These are phyloP conservation scores for Phytomonas francai DNA, from an alignment of 208 protist genomes.

Conservation along the genomic window DNA sequence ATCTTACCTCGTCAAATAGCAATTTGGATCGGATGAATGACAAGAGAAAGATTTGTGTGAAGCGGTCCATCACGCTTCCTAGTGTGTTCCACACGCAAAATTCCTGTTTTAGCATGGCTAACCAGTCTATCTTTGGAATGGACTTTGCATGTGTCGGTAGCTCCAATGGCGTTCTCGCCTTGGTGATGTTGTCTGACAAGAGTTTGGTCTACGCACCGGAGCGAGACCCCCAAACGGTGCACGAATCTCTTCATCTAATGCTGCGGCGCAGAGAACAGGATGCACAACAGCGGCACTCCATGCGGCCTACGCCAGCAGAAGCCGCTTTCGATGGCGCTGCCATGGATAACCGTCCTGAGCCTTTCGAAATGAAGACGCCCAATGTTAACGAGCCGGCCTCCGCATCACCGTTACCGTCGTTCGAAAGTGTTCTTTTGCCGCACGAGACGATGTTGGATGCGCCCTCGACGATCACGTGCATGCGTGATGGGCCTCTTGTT, in stretches of 20 bases:
- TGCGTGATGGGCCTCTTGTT: conserved; percentile 71
- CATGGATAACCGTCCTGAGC: not conserved
- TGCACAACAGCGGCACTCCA: conserved; percentile 6
- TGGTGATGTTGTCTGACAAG: conserved; percentile 33
- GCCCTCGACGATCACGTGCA: conserved; percentile 81
- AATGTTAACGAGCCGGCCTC: too few relatives aligned
- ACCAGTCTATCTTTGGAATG: conserved; percentile 49
- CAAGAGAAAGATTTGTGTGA: conserved; percentile 26
- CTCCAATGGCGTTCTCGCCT: conserved; percentile 41
- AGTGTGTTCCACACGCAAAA: conserved; percentile 38
- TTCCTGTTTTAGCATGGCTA: conserved; percentile 67
- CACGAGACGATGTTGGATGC: conserved; percentile 6
- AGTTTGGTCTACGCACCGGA: conserved; percentile 35
- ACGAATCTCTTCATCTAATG: conserved; percentile 15
- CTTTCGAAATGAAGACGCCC: not conserved
- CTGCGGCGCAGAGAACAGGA: conserved; percentile 5
- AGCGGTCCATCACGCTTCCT: conserved; percentile 42
- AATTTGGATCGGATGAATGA: not conserved
- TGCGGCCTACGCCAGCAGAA: not conserved
- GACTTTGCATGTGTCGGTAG: conserved; percentile 64
- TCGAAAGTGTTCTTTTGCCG: not conserved
- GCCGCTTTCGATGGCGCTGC: not conserved
- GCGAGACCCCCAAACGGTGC: conserved; percentile 28
- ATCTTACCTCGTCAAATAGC: not conserved
- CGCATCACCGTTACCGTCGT: not conserved